phyloP scores from a whole-genome alignment of 164 flowering plant genomes.

The Houttuynia cordata region DNA sequence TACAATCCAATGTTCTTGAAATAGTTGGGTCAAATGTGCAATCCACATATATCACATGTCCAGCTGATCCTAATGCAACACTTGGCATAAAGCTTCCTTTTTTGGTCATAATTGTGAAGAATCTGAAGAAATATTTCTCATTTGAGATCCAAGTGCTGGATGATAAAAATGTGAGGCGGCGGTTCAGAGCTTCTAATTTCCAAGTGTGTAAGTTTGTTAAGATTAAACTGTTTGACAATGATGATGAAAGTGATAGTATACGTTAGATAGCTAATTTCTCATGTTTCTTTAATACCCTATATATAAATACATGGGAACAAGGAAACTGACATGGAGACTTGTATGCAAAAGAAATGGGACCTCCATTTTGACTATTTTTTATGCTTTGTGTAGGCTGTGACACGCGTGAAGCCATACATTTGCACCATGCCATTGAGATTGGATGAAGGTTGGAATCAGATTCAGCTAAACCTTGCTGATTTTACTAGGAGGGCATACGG shows the following conservation, averaged over 20 bases:
- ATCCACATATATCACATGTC: conserved; percentile 90
- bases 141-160: conserved; percentile 99
- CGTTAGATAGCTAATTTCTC: neutral
- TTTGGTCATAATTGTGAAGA: conserved; percentile 85
- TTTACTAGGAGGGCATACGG: conserved; percentile 90
- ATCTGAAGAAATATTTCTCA: conserved; percentile 85
- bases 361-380: too few species aligned
- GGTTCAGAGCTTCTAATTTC: conserved; percentile 97
- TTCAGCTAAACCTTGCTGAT: conserved; percentile 90
- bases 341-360: neutral
- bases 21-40: conserved; percentile 81
- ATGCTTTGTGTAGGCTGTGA: conserved; percentile 47
- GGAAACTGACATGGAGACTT: neutral
- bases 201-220: conserved; percentile 93
- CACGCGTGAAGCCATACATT: conserved; percentile 94
- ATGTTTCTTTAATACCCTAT: too few species aligned
- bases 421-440: conserved; percentile 97
- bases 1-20: conserved; percentile 94
- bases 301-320: too few species aligned
- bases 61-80: conserved; percentile 88
- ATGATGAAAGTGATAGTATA: neutral
- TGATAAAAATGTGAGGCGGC: conserved; percentile 96
- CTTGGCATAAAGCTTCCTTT: conserved; percentile 96
- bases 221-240: conserved; percentile 1
- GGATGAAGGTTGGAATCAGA: conserved; percentile 99